Evolutionary conservation across 805 yeast genomes (phyloP), one percentile per base, ranked within the genome.

Genomic region (Candida taoyuanica): DNA sequence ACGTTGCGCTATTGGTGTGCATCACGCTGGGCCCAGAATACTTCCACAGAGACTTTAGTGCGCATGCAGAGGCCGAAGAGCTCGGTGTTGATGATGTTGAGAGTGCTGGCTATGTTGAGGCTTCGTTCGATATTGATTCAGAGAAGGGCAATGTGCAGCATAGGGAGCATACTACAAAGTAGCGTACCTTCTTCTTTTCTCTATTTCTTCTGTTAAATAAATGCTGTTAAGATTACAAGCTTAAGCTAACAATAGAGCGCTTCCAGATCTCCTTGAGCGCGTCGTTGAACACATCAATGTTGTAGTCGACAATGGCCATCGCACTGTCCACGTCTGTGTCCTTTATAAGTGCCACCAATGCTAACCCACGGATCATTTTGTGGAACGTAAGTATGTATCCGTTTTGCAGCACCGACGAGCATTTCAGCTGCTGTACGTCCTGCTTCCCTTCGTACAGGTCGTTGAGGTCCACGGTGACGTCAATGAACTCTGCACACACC

Each of bases 401-500:
- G 58, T 85, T 87, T 34, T 84, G 84, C 37, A 93, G 68, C 42
- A 73, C 76, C 15, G 95, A 82, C 5, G 81, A 74, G 38, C 93
- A 82, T 56, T 76, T 76, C 38, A 80, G 60, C 42, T 69, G 76
- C 34, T 63, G 61, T 29, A 38, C 14, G 30, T 14, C 18, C 18
- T 34, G 37, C 15, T 39, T 32, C 14, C 35, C 33, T 34, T 74
- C 73, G 49, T 84, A 82, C 31, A 84, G 59, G 35, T 83, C 84
- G 50, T 86, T 89, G 47, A 93, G 64, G 55, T 93, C 98, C 18
- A 88, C 81, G 3, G 96, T 81, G 13, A 91, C 93, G 59, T 93
- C 98, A 32, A 93, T 91, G 55, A 93, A 93, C 55, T 93, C 98
- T 0, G 97, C 94, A 61, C 98, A 93, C 2, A 91, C 95, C 59